Evolutionary conservation across 371 early-diverging fungal genomes (phyloP).

Genomic region (Mucor velutinosus): DNA sequence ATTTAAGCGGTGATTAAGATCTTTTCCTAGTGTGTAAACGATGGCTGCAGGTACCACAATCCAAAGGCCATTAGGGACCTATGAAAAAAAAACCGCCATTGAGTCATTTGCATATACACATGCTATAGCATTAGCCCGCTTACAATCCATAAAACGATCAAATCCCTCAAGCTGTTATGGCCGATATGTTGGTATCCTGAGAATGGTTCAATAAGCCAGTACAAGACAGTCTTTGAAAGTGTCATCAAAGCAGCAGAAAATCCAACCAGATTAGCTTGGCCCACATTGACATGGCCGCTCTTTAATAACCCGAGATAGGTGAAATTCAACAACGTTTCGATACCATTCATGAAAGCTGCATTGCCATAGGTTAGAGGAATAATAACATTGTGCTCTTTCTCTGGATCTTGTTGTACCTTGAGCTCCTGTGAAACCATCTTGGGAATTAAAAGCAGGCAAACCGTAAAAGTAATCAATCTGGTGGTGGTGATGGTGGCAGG

Average conservation of each 20-base stretch:
- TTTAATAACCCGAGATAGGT: slow-evolving; percentile 23
- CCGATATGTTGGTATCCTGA: slow-evolving; percentile 37
- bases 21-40: slow-evolving; percentile 23
- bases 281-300: slow-evolving; percentile 6
- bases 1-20: slow-evolving; percentile 25
- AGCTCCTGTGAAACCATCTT: slow-evolving; percentile 47
- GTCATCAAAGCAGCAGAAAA: slow-evolving; percentile 39
- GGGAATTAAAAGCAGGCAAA: slow-evolving; percentile 22
- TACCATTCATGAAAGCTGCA: slow-evolving; percentile 36
- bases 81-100: background rate
- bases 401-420: slow-evolving; percentile 30
- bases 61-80: slow-evolving; percentile 48
- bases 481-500: background rate
- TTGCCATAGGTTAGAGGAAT: background rate
- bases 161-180: slow-evolving; percentile 24
- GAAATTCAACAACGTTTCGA: slow-evolving; percentile 35
- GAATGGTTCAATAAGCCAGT: slow-evolving; percentile 38
- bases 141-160: slow-evolving; percentile 40
- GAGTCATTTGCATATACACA: background rate
- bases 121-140: background rate
- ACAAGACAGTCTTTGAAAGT: slow-evolving; percentile 36
- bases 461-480: slow-evolving; percentile 48
- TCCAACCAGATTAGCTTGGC: slow-evolving; percentile 32
- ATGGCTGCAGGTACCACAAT: slow-evolving; percentile 35
- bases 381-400: background rate